A percentile compares a stretch with the other conserved stretches of the same genome.
Evolutionary conservation across 2,329 filamentous ascomycete genomes (phyloP).

Genomic region (Aspergillus pseudonomiae): DNA sequence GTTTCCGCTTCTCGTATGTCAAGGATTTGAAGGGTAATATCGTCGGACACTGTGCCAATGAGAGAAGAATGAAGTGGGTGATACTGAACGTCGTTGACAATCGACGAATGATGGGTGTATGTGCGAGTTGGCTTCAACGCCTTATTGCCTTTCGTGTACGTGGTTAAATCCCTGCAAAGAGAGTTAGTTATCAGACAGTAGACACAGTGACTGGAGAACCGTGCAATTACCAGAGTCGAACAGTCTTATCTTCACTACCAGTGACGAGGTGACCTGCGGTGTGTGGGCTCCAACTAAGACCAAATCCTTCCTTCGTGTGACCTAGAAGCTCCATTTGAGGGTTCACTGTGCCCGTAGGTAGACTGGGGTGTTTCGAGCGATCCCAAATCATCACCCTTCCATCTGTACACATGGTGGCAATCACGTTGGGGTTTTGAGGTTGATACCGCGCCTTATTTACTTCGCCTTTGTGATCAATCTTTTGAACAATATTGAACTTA

Average conservation of each 20-base stretch:
- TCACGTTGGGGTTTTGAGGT: slow-evolving; percentile 94
- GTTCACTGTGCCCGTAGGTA: slow-evolving; percentile 73
- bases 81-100: slow-evolving; percentile 97
- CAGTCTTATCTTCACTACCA: slow-evolving; percentile 88
- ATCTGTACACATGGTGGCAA: slow-evolving; percentile 89
- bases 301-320: slow-evolving; percentile 87
- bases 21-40: slow-evolving; percentile 88
- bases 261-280: slow-evolving; percentile 79
- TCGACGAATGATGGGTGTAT: slow-evolving; percentile 85
- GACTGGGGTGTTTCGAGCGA: slow-evolving; percentile 85
- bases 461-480: slow-evolving; percentile 93
- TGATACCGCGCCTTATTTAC: slow-evolving; percentile 99
- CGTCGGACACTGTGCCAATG: slow-evolving; percentile 92
- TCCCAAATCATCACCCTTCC: slow-evolving; percentile 91
- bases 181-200: not conserved
- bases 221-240: slow-evolving; percentile 77
- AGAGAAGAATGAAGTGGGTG: slow-evolving; percentile 83
- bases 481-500: slow-evolving; percentile 90
- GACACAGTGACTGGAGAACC: not conserved
- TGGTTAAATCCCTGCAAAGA: slow-evolving; percentile 71
- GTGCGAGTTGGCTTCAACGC: slow-evolving; percentile 70
- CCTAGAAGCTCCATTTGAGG: slow-evolving; percentile 84
- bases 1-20: slow-evolving; percentile 74
- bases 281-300: slow-evolving; percentile 89
- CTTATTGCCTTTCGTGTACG: slow-evolving; percentile 70